A percentile compares a stretch with the other conserved stretches of the same genome.
These are phyloP conservation scores for Coemansia sp. DNA, from an alignment of 371 early-diverging fungal genomes.

Conservation along the genomic window DNA sequence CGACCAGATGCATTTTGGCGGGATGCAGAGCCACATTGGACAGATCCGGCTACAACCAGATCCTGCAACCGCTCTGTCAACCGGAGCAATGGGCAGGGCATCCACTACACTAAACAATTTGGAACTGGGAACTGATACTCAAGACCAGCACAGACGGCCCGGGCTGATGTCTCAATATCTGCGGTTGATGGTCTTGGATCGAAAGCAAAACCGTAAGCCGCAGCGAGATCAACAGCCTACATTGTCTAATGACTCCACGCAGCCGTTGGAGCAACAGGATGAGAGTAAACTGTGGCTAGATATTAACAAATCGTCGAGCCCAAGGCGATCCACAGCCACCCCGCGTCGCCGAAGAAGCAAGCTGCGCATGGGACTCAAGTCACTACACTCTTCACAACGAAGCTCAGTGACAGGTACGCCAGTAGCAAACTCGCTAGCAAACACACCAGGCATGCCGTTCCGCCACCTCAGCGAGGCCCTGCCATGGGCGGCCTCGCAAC, in stretches of 20 bases:
- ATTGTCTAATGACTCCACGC: not conserved
- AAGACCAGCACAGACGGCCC: conserved; percentile 12
- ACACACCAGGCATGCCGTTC: conserved; percentile 30
- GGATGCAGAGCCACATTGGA: conserved; percentile 28
- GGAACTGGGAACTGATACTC: not conserved
- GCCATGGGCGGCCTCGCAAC: conserved; percentile 32
- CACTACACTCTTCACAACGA: not conserved
- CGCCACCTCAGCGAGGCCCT: conserved; percentile 46
- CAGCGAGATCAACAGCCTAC: not conserved
- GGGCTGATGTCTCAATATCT: conserved; percentile 39
- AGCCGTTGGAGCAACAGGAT: not conserved
- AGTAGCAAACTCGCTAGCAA: conserved; percentile 13
- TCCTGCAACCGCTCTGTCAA: conserved; percentile 13
- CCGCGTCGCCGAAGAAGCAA: not conserved
- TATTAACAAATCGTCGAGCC: not conserved
- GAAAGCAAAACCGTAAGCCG: conserved; percentile 5
- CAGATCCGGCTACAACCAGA: conserved; percentile 40
- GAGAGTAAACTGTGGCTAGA: not conserved
- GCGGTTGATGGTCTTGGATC: conserved; percentile 36
- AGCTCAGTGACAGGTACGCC: not conserved
- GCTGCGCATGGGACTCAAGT: conserved; percentile 5
- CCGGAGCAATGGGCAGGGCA: conserved; percentile 8
- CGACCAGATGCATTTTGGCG: conserved; percentile 1
- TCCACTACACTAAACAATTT: not conserved
- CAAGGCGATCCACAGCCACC: not conserved